phyloP scores from a whole-genome alignment of 495 filamentous ascomycete genomes.

The Hypoxylon fragiforme region DNA sequence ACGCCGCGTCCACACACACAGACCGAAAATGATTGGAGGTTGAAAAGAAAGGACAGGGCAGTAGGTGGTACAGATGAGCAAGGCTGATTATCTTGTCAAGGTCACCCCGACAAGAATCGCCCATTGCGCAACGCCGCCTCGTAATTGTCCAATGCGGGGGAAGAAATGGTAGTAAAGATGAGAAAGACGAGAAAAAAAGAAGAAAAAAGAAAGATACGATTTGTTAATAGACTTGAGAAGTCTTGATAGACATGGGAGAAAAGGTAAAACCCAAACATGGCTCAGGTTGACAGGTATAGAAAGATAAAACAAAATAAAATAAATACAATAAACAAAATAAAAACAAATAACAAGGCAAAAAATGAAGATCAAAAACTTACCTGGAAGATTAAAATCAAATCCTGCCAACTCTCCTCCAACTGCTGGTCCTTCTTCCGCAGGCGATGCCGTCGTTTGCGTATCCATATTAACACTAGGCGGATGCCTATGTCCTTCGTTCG shows the following conservation, averaged over 20 bases:
- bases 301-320: too few relatives aligned
- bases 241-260: too few relatives aligned
- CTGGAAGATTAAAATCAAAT: constrained; percentile 41
- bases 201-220: not conserved
- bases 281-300: too few relatives aligned
- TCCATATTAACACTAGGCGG: constrained; percentile 33
- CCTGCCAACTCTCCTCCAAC: constrained; percentile 43
- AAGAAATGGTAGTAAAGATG: too few relatives aligned
- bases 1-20: too few relatives aligned
- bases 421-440: constrained; percentile 39
- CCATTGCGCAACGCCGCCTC: constrained; percentile 28
- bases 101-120: constrained; percentile 1
- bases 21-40: constrained; percentile 22
- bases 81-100: constrained; percentile 18
- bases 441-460: constrained; percentile 38
- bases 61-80: constrained; percentile 15
- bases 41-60: not conserved
- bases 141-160: constrained; percentile 29
- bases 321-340: too few relatives aligned
- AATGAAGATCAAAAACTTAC: constrained; percentile 25
- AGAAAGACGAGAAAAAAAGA: too few relatives aligned
- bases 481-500: constrained; percentile 28
- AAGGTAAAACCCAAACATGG: too few relatives aligned
- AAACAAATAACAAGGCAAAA: constrained; percentile 8
- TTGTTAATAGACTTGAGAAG: constrained; percentile 16